Evolutionary conservation across 1,284 basidiomycete genomes (phyloP).

Genomic region (Spongispora temasekensis): DNA sequence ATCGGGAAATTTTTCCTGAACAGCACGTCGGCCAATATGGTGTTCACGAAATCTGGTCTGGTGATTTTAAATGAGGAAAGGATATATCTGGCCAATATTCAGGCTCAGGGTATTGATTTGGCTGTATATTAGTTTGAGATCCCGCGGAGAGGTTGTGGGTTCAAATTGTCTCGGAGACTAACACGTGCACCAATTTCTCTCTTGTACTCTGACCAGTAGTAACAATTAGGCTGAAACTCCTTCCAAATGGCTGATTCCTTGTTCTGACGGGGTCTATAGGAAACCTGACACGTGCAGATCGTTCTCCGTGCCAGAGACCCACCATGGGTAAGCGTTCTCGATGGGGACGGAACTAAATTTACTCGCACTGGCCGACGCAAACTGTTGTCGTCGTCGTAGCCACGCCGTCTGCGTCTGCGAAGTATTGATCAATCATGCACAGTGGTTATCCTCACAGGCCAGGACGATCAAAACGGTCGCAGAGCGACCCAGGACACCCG

Average conservation of each 20-base stretch:
- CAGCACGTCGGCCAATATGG: slow-evolving; percentile 59
- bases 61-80: slow-evolving; percentile 16
- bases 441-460: slow-evolving; percentile 9
- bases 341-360: too few relatives aligned
- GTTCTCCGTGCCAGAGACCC: not conserved
- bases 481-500: slow-evolving; percentile 29
- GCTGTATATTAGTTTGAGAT: not conserved
- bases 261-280: not conserved
- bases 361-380: not conserved
- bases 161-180: not conserved
- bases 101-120: slow-evolving; percentile 21
- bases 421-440: slow-evolving; percentile 16
- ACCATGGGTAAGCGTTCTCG: not conserved
- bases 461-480: slow-evolving; percentile 17
- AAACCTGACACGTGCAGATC: slow-evolving; percentile 8
- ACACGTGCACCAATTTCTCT: not conserved
- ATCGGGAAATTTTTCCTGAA: slow-evolving; percentile 77
- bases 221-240: not conserved
- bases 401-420: not conserved
- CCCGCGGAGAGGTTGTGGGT: not conserved
- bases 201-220: slow-evolving; percentile 3
- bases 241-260: not conserved
- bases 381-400: not conserved
- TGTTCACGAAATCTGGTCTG: slow-evolving; percentile 44
- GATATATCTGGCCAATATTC: slow-evolving; percentile 21